Percentiles rank a stretch among this genome's conserved stretches.
Conservation (phyloP, 257 asterid genomes). For the Galeopsis tetrahit region DNA sequence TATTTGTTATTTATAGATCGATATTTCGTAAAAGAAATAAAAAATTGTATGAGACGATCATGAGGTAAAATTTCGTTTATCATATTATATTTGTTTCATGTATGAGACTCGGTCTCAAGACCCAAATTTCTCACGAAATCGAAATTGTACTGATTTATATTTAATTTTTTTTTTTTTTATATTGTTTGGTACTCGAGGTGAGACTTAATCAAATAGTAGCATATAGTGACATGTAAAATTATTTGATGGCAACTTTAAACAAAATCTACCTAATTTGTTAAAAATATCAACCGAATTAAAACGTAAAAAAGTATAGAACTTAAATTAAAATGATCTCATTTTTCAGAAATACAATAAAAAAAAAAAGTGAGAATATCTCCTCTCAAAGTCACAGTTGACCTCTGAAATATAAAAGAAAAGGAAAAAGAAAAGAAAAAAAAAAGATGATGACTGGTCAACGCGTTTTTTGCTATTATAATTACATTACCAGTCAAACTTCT, state of each 20-base stretch:
- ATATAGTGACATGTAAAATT: no score
- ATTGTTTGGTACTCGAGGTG: background rate
- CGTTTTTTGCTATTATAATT: constrained; percentile 46
- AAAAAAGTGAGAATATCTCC: background rate
- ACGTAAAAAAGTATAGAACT: no score
- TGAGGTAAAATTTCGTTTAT: no score
- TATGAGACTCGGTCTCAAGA: no score
- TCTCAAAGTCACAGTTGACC: constrained; percentile 5
- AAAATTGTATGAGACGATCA: no score
- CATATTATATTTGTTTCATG: no score
- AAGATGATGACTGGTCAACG: constrained; percentile 44
- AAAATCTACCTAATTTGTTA: background rate
- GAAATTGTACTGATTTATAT: no score
- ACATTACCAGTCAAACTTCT: constrained; percentile 49
- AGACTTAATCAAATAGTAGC: background rate
- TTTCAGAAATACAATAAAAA: background rate
- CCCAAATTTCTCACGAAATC: no score
- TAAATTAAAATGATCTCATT: background rate
- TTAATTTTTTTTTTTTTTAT: background rate
- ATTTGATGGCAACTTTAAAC: background rate
- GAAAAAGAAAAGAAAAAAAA: background rate
- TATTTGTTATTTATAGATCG: no score
- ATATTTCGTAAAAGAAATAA: no score
- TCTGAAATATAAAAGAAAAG: background rate
- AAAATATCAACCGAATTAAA: background rate